These are phyloP conservation scores for Solanum megistacrolobum DNA, from an alignment of 257 asterid species.

Conservation along the genomic window DNA sequence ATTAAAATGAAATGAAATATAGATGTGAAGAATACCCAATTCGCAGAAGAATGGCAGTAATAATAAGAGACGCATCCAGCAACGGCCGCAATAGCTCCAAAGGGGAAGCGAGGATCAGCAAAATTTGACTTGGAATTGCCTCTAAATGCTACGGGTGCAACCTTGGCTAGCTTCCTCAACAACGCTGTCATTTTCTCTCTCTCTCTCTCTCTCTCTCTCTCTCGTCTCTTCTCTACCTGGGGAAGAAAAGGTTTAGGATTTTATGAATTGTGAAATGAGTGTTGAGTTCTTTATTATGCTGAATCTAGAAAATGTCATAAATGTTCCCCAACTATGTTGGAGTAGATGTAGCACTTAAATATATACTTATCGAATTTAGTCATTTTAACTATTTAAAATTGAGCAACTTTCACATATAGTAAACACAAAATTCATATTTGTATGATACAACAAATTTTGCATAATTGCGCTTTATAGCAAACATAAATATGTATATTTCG, in stretches of 20 bases:
- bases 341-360: no score
- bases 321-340: no score
- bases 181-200: conserved; percentile 32
- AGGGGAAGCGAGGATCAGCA: conserved; percentile 32
- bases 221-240: neutral
- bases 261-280: neutral
- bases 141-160: conserved; percentile 33
- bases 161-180: conserved; percentile 41
- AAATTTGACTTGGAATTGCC: conserved; percentile 26
- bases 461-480: no score
- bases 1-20: neutral
- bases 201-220: neutral
- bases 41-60: conserved; percentile 40
- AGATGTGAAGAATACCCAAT: conserved; percentile 36
- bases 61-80: conserved; percentile 68
- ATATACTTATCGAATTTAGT: no score
- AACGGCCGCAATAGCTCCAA: conserved; percentile 73
- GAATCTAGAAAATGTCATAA: neutral
- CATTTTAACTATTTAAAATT: no score
- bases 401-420: no score
- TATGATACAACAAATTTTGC: no score
- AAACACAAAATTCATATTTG: no score
- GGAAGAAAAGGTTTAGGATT: neutral
- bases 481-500: no score
- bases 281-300: neutral